Evolutionary conservation across 495 filamentous ascomycete genomes (phyloP), one percentile per base, ranked within the genome.

Genomic region (Melanomma pulvis-pyrius): DNA sequence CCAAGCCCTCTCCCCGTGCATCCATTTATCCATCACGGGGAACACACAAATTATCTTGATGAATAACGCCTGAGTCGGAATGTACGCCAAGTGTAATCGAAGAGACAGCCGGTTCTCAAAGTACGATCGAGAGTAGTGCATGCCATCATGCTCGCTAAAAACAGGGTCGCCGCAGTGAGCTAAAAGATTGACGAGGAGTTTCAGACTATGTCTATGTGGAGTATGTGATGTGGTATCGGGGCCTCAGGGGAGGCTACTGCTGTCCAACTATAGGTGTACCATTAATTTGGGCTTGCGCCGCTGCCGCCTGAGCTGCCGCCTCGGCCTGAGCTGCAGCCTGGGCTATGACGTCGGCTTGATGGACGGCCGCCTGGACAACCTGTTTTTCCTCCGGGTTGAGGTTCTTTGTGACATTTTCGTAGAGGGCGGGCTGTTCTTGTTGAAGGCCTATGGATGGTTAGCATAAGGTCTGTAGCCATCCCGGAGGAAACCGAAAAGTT

Each of bases 371-470:
- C 73, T 92, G 86, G 59, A 98, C 83, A 59, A 96, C 79, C 64
- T 83, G 83, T 76, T 96, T 90, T 72, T 98, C 93, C 17, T 94
- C 90, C 8, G 85, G 79, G 34, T 83, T 87, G 21, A 98, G 86
- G 57, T 89, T 88, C 60, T 88, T 86, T 32, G 92, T 91, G 61
- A 98, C 80, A 51, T 77, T 86, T 3, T 90, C 83, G 73, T 97
- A 98, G 32, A 97, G 88, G 67, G 92, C 88, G 1, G 93, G 93
- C 67, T 98, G 92, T 72, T 92, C 87, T 78, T 90, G 88, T 83
- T 96, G 90, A 65, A 98, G 83, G 74, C 83, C 93, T 97, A 74
- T 21, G 7, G 5, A 34, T 47, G 17, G 54, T 63, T 72, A 78
- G 77, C 46, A 39, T 47, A 36, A 6, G 32, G 13, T 6, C 13